Percentiles rank a stretch among this genome's conserved stretches.
Conservation (phyloP, 1,284 basidiomycete genomes). For the Ceratobasidium theobromae region DNA sequence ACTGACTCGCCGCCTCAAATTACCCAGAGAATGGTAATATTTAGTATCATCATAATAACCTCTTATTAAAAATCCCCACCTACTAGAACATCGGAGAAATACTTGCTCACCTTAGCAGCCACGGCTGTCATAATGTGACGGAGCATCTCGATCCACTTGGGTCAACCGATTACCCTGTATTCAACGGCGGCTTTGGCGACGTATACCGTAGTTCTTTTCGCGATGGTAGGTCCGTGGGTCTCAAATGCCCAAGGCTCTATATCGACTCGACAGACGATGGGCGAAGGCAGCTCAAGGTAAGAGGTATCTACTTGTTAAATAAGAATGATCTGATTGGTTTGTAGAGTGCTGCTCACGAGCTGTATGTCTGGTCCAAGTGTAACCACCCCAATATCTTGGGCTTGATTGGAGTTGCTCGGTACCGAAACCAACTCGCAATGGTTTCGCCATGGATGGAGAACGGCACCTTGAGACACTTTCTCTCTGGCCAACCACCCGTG, state of each 20-base stretch:
- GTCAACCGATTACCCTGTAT: background rate
- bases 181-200: background rate
- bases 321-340: background rate
- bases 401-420: background rate
- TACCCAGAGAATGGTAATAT: no score
- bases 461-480: background rate
- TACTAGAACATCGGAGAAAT: no score
- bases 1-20: no score
- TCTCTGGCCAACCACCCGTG: background rate
- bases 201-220: background rate
- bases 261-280: background rate
- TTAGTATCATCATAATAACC: no score
- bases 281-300: background rate
- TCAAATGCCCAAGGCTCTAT: background rate
- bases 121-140: no score
- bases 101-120: no score
- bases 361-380: background rate
- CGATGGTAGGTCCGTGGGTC: background rate
- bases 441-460: conserved; percentile 10
- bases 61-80: no score
- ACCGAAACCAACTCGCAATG: background rate
- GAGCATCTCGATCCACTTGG: no score
- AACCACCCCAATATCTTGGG: background rate
- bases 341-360: background rate
- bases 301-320: background rate